phyloP scores from a whole-genome alignment of 1,284 basidiomycete genomes.

The Sanghuangporus weigelae region DNA sequence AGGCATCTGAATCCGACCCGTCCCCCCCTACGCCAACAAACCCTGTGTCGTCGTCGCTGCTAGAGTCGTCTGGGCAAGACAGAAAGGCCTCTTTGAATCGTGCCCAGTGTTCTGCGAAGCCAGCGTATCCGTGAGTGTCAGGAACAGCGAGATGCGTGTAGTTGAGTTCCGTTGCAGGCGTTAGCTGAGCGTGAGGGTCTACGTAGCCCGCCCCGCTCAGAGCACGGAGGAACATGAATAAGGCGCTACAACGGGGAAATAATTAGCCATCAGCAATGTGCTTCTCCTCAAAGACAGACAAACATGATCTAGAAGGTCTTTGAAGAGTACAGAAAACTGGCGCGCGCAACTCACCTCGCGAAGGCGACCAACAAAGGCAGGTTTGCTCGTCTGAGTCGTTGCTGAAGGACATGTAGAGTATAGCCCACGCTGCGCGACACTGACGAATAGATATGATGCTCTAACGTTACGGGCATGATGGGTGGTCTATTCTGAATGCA shows the following conservation, averaged over 20 bases:
- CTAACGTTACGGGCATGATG: background rate
- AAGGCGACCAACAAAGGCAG: slow-evolving; percentile 14
- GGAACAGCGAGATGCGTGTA: background rate
- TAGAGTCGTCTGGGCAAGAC: background rate
- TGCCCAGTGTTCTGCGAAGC: slow-evolving; percentile 8
- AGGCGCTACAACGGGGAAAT: background rate
- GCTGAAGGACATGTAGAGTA: background rate
- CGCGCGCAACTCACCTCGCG: background rate
- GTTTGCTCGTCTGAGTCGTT: slow-evolving; percentile 11
- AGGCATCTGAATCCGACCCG: background rate
- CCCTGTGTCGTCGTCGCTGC: background rate
- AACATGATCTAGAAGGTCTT: background rate
- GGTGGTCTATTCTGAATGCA: background rate
- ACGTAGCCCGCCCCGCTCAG: slow-evolving; percentile 14
- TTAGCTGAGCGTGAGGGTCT: background rate
- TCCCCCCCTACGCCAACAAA: background rate
- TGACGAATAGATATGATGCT: background rate
- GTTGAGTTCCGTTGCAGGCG: background rate
- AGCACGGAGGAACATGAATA: slow-evolving; percentile 14
- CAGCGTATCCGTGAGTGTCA: background rate
- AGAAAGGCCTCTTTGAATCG: slow-evolving; percentile 13
- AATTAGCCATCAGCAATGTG: background rate
- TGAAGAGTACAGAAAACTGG: background rate
- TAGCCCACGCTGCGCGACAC: background rate
- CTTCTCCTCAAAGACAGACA: background rate